These are phyloP conservation scores for Selaginella moellendorffii DNA, from an alignment of 75 land plant genomes.

Conservation along the genomic window DNA sequence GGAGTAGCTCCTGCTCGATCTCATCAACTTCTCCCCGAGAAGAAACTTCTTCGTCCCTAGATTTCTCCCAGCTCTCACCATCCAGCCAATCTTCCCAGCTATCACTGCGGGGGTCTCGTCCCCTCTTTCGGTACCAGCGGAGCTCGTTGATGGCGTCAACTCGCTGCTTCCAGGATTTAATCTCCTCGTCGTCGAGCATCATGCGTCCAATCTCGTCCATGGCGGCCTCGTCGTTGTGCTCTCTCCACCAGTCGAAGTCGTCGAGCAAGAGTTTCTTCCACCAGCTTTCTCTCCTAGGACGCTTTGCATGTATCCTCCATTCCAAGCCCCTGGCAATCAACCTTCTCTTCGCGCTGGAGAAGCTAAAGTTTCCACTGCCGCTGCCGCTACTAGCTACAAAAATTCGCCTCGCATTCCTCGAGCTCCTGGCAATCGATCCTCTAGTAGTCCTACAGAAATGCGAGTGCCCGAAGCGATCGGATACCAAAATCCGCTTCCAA, in stretches of 20 bases:
- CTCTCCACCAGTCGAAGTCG: too few species aligned
- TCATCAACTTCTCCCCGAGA: slow-evolving; percentile 18
- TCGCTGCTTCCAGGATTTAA: slow-evolving; percentile 67
- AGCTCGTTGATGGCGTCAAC: slow-evolving; percentile 60
- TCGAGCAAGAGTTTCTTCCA: too few species aligned
- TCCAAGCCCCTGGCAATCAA: background rate
- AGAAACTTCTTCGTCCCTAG: slow-evolving; percentile 18
- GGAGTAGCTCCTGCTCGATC: slow-evolving; percentile 40
- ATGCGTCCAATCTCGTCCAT: too few species aligned
- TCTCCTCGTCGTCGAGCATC: too few species aligned
- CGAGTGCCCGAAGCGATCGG: too few species aligned
- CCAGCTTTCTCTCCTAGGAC: too few species aligned
- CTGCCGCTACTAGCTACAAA: too few species aligned
- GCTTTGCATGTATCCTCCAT: background rate
- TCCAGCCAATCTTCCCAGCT: slow-evolving; percentile 96
- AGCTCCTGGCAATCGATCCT: background rate
- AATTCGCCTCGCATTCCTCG: background rate
- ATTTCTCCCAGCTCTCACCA: slow-evolving; percentile 16
- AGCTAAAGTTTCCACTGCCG: too few species aligned
- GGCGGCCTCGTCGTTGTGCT: too few species aligned
- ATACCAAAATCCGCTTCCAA: background rate
- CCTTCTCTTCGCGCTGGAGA: background rate
- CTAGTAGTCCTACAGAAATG: too few species aligned
- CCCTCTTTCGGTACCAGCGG: slow-evolving; percentile 48
- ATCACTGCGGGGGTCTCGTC: slow-evolving; percentile 37